phyloP scores from a whole-genome alignment of 78 protist species.

The Polysphondylium violaceum region DNA sequence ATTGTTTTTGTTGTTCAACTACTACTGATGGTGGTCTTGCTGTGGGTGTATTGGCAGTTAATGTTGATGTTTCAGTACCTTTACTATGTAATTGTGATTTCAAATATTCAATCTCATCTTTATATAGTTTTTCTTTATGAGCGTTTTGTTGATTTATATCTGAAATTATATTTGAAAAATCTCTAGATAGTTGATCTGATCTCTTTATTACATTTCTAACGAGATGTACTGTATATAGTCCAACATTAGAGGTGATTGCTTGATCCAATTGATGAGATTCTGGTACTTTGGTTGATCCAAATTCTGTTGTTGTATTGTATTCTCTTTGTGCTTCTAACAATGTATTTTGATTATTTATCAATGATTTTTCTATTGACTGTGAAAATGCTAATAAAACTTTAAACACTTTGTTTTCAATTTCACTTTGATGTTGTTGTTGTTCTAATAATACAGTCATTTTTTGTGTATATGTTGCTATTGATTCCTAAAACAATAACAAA shows the following conservation, averaged over 20 bases:
- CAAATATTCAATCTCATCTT: conserved; percentile 24
- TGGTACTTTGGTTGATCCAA: not conserved
- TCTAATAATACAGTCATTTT: conserved; percentile 63
- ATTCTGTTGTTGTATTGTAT: not conserved
- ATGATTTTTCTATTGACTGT: conserved; percentile 43
- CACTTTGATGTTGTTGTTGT: conserved; percentile 3
- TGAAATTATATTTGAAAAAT: not conserved
- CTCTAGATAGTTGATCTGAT: conserved; percentile 37
- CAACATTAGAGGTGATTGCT: conserved; percentile 37
- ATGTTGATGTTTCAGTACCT: conserved; percentile 2
- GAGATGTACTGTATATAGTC: conserved; percentile 43
- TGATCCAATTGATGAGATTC: conserved; percentile 12
- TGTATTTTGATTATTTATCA: conserved; percentile 13
- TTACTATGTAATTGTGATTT: conserved; percentile 4
- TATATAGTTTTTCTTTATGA: conserved; percentile 11
- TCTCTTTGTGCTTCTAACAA: not conserved
- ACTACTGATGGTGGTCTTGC: not conserved
- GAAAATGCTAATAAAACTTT: conserved; percentile 71
- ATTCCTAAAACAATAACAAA: too few relatives aligned
- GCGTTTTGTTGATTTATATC: not conserved
- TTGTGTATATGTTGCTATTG: not conserved
- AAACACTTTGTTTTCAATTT: conserved; percentile 40
- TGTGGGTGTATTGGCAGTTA: not conserved
- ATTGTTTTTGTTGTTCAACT: conserved; percentile 10
- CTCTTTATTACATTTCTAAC: conserved; percentile 58